These are phyloP conservation scores for Nakazawaea ambrosiae DNA, from an alignment of 805 yeast species.

Conservation along the genomic window DNA sequence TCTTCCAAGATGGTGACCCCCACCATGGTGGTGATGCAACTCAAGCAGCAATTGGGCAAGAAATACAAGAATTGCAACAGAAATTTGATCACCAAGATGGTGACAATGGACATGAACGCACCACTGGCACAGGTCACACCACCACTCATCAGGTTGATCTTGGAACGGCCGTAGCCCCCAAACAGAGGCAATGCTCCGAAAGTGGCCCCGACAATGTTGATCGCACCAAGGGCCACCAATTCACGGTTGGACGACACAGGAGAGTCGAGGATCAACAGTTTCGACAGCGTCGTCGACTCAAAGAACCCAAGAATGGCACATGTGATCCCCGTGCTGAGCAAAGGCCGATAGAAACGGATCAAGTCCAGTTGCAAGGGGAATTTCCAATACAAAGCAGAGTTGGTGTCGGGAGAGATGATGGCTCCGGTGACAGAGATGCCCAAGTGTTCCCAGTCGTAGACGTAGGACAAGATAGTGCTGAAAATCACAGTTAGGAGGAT, in stretches of 20 bases:
- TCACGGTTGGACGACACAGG: conserved; percentile 86
- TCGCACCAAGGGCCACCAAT: conserved; percentile 78
- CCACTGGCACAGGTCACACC: conserved; percentile 86
- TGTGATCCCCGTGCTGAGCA: conserved; percentile 64
- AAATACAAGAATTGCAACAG: conserved; percentile 59
- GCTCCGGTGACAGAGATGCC: conserved; percentile 70
- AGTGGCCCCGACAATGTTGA: conserved; percentile 54
- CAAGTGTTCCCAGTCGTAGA: conserved; percentile 36
- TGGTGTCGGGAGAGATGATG: conserved; percentile 37
- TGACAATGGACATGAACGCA: conserved; percentile 68
- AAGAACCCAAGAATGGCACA: conserved; percentile 86
- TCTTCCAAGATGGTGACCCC: conserved; percentile 77
- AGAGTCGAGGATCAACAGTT: conserved; percentile 70
- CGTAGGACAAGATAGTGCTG: conserved; percentile 45
- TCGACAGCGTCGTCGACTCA: conserved; percentile 89
- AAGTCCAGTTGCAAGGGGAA: conserved; percentile 50
- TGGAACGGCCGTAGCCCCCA: conserved; percentile 95
- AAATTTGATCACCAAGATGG: conserved; percentile 56
- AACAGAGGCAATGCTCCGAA: conserved; percentile 79
- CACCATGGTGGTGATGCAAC: conserved; percentile 73
- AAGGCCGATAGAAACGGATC: conserved; percentile 41
- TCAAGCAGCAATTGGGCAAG: conserved; percentile 73
- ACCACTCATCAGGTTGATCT: conserved; percentile 80
- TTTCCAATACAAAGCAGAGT: conserved; percentile 40
- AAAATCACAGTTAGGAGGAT: conserved; percentile 67